phyloP scores from a whole-genome alignment of 345 rosid genomes.

The Conringia planisiliqua region DNA sequence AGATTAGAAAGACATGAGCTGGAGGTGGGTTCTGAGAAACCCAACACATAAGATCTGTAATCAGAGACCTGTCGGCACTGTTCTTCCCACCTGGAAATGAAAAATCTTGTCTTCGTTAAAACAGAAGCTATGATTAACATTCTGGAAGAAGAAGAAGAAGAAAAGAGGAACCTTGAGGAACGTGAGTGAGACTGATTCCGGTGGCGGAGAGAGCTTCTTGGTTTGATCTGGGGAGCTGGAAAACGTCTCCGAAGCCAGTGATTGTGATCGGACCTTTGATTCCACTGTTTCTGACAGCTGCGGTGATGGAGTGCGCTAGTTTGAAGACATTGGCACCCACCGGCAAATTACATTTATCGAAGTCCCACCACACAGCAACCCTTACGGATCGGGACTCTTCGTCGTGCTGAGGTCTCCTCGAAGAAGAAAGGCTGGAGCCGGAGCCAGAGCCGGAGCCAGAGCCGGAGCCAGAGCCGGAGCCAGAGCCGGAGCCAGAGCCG shows the following conservation, averaged over 20 bases:
- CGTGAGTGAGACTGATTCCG: conserved; percentile 69
- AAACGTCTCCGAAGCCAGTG: conserved; percentile 83
- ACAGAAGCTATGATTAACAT: not conserved
- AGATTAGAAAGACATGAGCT: conserved; percentile 81
- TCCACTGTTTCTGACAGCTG: conserved; percentile 65
- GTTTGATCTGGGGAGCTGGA: conserved; percentile 52
- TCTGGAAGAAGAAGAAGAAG: not conserved
- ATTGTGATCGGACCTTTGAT: conserved; percentile 86
- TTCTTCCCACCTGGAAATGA: conserved; percentile 68
- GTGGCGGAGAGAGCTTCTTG: conserved; percentile 82
- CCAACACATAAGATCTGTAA: conserved; percentile 81
- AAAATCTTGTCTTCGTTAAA: not conserved
- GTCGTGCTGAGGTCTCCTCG: conserved; percentile 39
- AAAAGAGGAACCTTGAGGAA: conserved; percentile 55
- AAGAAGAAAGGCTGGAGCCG: conserved; percentile 8
- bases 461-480: no score
- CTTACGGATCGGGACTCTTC: conserved; percentile 59
- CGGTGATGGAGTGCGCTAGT: conserved; percentile 52
- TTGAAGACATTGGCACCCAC: conserved; percentile 55
- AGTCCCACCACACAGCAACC: conserved; percentile 98
- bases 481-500: conserved; percentile 5
- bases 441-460: no score
- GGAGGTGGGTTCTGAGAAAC: conserved; percentile 95
- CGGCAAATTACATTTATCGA: conserved; percentile 69
- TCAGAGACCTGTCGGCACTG: conserved; percentile 76